Conservation (phyloP, 2,329 filamentous ascomycete genomes). For the Pseudocercospora pini-densiflorae region DNA sequence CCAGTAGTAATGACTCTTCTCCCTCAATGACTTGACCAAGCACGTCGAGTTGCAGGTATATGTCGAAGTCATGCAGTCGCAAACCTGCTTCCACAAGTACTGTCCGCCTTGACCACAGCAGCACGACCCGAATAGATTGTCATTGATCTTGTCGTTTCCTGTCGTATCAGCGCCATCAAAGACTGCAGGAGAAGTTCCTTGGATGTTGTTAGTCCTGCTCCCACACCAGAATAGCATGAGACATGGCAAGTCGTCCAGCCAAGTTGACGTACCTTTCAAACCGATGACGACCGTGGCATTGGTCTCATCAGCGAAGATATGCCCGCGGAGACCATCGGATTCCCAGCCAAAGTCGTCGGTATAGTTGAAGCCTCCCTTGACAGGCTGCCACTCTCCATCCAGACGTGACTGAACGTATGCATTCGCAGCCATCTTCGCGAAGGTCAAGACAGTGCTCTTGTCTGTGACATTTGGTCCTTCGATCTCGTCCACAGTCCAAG, state of each 20-base stretch:
- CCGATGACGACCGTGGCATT: constrained; percentile 91
- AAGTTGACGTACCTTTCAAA: constrained; percentile 68
- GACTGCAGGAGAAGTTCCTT: constrained; percentile 65
- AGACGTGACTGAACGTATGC: constrained; percentile 79
- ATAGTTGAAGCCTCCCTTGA: constrained; percentile 79
- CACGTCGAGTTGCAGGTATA: constrained; percentile 95
- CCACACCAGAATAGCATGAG: constrained; percentile 2
- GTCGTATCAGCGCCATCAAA: constrained; percentile 98
- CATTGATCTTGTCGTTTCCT: constrained; percentile 96
- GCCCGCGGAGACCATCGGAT: constrained; percentile 82
- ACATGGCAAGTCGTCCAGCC: constrained; percentile 8
- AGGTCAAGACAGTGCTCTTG: constrained; percentile 78
- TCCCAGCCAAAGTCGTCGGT: constrained; percentile 94
- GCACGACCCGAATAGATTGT: constrained; percentile 97
- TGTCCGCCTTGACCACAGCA: constrained; percentile 95
- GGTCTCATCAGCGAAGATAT: constrained; percentile 84
- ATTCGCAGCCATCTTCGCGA: constrained; percentile 87
- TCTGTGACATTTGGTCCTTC: constrained; percentile 81
- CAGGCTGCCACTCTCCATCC: constrained; percentile 80
- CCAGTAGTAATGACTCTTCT: constrained; percentile 90
- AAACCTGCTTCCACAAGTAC: constrained; percentile 88
- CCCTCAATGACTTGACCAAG: constrained; percentile 67
- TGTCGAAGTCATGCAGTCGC: constrained; percentile 84
- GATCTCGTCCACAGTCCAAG: constrained; percentile 83
- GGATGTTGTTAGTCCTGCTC: constrained; percentile 8